Conservation (phyloP, 108 stramenopile species). For the Seminavis robusta region DNA sequence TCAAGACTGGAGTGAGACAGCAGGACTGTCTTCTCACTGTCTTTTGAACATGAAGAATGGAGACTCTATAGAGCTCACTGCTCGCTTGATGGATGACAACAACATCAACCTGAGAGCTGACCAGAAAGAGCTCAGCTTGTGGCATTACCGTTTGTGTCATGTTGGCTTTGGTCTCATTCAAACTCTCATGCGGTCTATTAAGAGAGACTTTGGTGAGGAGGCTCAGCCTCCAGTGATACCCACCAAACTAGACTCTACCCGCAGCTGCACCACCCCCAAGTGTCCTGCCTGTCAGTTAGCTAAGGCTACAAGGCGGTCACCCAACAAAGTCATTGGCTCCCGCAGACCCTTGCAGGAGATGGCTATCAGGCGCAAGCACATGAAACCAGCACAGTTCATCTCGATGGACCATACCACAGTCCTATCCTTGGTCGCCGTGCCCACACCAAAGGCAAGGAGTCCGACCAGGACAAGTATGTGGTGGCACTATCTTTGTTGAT, state of each 20-base stretch:
- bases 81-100: no score
- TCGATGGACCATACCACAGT: constrained; percentile 33
- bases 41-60: no score
- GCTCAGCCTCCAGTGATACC: background rate
- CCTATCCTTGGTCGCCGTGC: constrained; percentile 30
- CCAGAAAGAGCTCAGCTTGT: constrained; percentile 14
- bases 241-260: background rate
- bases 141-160: constrained; percentile 20
- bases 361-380: background rate
- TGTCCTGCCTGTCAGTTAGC: background rate
- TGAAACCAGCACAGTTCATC: constrained; percentile 30
- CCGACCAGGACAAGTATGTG: constrained; percentile 18
- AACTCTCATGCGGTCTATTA: background rate
- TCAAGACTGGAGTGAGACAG: no score
- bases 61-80: no score
- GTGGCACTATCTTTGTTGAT: constrained; percentile 45
- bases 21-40: no score
- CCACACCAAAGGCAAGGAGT: constrained; percentile 29
- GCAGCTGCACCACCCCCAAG: background rate
- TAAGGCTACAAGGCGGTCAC: background rate
- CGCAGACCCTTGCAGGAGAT: background rate
- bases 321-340: background rate
- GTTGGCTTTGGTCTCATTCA: constrained; percentile 6
- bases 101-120: constrained; percentile 19
- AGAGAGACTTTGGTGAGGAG: background rate